Evolutionary conservation across 1,284 basidiomycete species (phyloP).

Genomic region (Violaceomyces palustris): DNA sequence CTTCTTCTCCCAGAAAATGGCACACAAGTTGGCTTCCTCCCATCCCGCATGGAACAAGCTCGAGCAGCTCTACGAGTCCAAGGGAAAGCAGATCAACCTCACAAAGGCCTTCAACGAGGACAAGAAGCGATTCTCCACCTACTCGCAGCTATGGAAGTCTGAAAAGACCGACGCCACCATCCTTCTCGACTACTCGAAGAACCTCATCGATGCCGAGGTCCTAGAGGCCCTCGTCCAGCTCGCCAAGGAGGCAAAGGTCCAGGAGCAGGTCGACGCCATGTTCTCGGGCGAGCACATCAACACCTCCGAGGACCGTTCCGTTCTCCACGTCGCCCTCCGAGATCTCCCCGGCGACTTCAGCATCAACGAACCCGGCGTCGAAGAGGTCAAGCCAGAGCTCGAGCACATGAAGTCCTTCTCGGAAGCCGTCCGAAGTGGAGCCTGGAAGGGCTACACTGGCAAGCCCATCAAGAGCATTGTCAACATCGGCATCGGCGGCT

Average conservation of each 20-base stretch:
- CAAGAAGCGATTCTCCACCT: constrained; percentile 76
- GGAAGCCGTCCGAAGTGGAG: constrained; percentile 75
- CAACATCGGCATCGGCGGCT: constrained; percentile 98
- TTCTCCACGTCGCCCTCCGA: constrained; percentile 88
- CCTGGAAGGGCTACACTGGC: constrained; percentile 95
- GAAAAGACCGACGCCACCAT: constrained; percentile 68
- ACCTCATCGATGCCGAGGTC: constrained; percentile 83
- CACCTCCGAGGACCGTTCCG: constrained; percentile 92
- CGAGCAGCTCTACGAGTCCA: constrained; percentile 72
- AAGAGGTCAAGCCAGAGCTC: constrained; percentile 77
- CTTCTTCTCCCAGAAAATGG: constrained; percentile 14
- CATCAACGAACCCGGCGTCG: constrained; percentile 73
- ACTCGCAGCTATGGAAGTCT: constrained; percentile 69
- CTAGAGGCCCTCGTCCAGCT: constrained; percentile 66
- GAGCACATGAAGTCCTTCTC: constrained; percentile 88
- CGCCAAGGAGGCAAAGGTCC: constrained; percentile 78
- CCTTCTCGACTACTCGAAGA: constrained; percentile 95
- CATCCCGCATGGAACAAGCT: constrained; percentile 79
- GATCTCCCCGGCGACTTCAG: constrained; percentile 65
- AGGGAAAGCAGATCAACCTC: constrained; percentile 72
- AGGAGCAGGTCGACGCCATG: constrained; percentile 84
- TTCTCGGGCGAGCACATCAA: constrained; percentile 95
- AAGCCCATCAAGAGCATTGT: constrained; percentile 90
- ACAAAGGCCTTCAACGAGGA: constrained; percentile 87
- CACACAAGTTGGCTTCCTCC: constrained; percentile 37